phyloP scores from a whole-genome alignment of 805 yeast species.

The Maudiozyma turicensis region DNA sequence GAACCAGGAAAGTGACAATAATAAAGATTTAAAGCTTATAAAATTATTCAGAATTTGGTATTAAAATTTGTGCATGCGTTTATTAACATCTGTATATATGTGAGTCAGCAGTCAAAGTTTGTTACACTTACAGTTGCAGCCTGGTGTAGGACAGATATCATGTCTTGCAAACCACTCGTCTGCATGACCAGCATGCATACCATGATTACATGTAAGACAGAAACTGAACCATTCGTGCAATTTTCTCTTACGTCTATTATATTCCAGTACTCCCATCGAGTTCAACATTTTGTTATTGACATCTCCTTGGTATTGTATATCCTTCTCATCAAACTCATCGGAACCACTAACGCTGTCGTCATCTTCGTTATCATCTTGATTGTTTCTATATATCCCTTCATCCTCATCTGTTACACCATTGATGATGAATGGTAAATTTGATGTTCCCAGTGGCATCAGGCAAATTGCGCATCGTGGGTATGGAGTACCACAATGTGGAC shows the following conservation, averaged over 20 bases:
- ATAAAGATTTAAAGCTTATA: neutral
- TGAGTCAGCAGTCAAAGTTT: slow-evolving; percentile 26
- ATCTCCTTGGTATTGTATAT: slow-evolving; percentile 3
- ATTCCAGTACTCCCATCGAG: neutral
- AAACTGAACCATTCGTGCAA: slow-evolving; percentile 84
- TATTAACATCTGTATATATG: neutral
- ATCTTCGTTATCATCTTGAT: neutral
- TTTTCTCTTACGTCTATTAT: slow-evolving; percentile 11
- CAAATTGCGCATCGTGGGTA: slow-evolving; percentile 90
- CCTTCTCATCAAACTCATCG: neutral
- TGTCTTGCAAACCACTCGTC: slow-evolving; percentile 92
- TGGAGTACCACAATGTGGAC: slow-evolving; percentile 83
- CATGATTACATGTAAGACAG: slow-evolving; percentile 85
- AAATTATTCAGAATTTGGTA: neutral
- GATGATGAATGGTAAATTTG: slow-evolving; percentile 27
- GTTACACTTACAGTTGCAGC: slow-evolving; percentile 77
- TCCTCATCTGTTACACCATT: slow-evolving; percentile 13
- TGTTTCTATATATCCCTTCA: neutral
- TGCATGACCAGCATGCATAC: slow-evolving; percentile 92
- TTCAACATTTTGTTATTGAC: neutral
- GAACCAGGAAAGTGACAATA: neutral
- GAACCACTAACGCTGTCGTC: neutral
- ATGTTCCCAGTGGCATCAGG: slow-evolving; percentile 61
- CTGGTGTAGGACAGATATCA: slow-evolving; percentile 87
- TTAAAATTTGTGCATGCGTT: neutral